Conservation (phyloP, 1,284 basidiomycete genomes). For the Chondrostereum purpureum region DNA sequence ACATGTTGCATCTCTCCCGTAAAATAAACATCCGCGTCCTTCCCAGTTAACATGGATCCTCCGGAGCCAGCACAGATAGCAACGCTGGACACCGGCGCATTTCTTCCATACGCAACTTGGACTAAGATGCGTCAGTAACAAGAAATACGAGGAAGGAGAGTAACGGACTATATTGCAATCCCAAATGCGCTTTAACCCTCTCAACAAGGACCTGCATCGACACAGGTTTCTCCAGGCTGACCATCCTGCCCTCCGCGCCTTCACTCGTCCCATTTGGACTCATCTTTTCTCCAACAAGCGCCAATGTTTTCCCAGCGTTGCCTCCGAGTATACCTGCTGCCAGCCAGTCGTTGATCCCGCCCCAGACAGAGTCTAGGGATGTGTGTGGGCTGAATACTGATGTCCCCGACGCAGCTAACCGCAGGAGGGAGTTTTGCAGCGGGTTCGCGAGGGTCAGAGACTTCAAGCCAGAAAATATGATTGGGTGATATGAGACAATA, state of each 20-base stretch:
- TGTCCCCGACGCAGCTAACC: slow-evolving; percentile 75
- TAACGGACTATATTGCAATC: too few species aligned
- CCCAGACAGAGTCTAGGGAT: slow-evolving; percentile 73
- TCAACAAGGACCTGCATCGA: slow-evolving; percentile 52
- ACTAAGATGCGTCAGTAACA: slow-evolving; percentile 71
- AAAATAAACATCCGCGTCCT: slow-evolving; percentile 75
- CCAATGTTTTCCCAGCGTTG: slow-evolving; percentile 21
- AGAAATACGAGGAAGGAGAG: too few species aligned
- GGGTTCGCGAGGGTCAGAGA: slow-evolving; percentile 75
- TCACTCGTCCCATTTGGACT: slow-evolving; percentile 29
- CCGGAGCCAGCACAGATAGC: slow-evolving; percentile 87
- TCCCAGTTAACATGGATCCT: slow-evolving; percentile 63
- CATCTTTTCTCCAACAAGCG: slow-evolving; percentile 33
- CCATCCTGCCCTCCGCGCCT: slow-evolving; percentile 66
- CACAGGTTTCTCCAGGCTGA: slow-evolving; percentile 52
- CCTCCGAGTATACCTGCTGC: slow-evolving; percentile 34
- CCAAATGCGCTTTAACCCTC: slow-evolving; percentile 66
- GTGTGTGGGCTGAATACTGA: slow-evolving; percentile 88
- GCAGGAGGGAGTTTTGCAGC: slow-evolving; percentile 75
- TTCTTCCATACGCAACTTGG: slow-evolving; percentile 60
- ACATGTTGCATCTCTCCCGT: slow-evolving; percentile 93
- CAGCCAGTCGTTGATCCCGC: slow-evolving; percentile 86
- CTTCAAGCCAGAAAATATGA: slow-evolving; percentile 80
- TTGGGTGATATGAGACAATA: slow-evolving; percentile 85
- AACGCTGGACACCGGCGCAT: slow-evolving; percentile 41